These are phyloP conservation scores for Wallacemonas sp. DNA, from an alignment of 208 protist genomes.

Conservation along the genomic window DNA sequence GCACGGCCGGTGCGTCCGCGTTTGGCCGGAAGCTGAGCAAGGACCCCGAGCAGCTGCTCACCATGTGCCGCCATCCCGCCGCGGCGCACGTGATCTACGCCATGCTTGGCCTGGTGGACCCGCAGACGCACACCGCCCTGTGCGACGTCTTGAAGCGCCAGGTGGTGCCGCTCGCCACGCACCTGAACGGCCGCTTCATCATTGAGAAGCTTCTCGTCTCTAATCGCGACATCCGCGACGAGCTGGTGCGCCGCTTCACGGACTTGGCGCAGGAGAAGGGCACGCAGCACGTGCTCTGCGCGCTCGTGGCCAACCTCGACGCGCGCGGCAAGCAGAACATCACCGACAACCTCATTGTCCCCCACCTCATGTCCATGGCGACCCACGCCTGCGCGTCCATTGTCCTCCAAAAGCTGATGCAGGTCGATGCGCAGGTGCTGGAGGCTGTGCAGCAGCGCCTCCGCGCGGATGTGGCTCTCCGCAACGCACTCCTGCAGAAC, in stretches of 20 bases:
- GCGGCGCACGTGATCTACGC: conserved; percentile 82
- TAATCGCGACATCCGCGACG: conserved; percentile 82
- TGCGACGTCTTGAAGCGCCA: conserved; percentile 70
- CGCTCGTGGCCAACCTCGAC: conserved; percentile 70
- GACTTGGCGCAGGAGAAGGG: conserved; percentile 65
- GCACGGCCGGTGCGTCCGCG: conserved; percentile 44
- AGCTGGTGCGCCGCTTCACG: conserved; percentile 70
- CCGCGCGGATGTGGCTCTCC: conserved; percentile 35
- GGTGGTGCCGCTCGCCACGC: conserved; percentile 56
- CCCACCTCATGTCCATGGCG: conserved; percentile 54
- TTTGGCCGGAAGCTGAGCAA: conserved; percentile 64
- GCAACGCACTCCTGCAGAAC: conserved; percentile 73
- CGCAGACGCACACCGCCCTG: conserved; percentile 62
- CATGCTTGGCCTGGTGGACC: conserved; percentile 73
- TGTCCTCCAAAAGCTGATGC: conserved; percentile 83
- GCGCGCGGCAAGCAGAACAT: conserved; percentile 58
- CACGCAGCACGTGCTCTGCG: conserved; percentile 83
- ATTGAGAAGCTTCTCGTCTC: conserved; percentile 75
- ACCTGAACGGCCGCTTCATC: conserved; percentile 88
- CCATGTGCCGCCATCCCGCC: conserved; percentile 62
- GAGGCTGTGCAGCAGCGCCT: conserved; percentile 52
- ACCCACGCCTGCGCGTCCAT: conserved; percentile 74
- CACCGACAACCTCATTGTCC: conserved; percentile 46
- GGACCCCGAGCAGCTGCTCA: conserved; percentile 53
- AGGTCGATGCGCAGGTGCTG: conserved; percentile 47